phyloP scores from a whole-genome alignment of 1,284 basidiomycete genomes.

The Irpex lacteus region DNA sequence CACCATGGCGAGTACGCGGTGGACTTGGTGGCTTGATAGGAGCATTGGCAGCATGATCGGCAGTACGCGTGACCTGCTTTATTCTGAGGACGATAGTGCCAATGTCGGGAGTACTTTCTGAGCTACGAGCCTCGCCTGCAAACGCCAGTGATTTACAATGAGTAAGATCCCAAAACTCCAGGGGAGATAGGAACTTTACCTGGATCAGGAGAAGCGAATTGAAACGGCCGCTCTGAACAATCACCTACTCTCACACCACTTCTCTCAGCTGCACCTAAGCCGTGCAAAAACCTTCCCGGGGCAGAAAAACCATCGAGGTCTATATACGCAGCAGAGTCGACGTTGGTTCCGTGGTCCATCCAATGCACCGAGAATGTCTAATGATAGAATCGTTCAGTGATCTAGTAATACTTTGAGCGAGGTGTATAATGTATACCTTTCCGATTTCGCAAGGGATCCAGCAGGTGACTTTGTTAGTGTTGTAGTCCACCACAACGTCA shows the following conservation, averaged over 20 bases:
- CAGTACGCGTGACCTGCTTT: constrained; percentile 43
- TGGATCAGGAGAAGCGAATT: constrained; percentile 42
- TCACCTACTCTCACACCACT: constrained; percentile 43
- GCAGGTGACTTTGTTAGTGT: constrained; percentile 48
- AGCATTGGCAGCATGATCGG: constrained; percentile 16
- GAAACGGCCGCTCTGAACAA: constrained; percentile 42
- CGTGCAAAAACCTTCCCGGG: constrained; percentile 57
- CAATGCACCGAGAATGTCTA: constrained; percentile 59
- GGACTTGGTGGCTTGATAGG: constrained; percentile 18
- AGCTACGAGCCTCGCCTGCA: constrained; percentile 2
- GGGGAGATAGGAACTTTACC: constrained; percentile 16
- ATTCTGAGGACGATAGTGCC: constrained; percentile 58
- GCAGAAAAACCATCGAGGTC: constrained; percentile 55
- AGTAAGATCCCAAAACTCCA: not conserved
- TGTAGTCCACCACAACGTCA: constrained; percentile 42
- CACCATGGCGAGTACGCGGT: constrained; percentile 19
- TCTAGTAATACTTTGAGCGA: not conserved
- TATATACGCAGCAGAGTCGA: constrained; percentile 56
- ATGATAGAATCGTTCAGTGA: constrained; percentile 1
- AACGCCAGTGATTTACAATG: not conserved
- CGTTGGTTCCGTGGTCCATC: constrained; percentile 49
- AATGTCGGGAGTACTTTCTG: constrained; percentile 30
- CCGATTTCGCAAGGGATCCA: constrained; percentile 61
- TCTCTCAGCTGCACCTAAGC: constrained; percentile 46
- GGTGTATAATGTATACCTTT: constrained; percentile 37